These are phyloP conservation scores for Apophysomyces ossiformis DNA, from an alignment of 371 early-diverging fungal species.

Conservation along the genomic window DNA sequence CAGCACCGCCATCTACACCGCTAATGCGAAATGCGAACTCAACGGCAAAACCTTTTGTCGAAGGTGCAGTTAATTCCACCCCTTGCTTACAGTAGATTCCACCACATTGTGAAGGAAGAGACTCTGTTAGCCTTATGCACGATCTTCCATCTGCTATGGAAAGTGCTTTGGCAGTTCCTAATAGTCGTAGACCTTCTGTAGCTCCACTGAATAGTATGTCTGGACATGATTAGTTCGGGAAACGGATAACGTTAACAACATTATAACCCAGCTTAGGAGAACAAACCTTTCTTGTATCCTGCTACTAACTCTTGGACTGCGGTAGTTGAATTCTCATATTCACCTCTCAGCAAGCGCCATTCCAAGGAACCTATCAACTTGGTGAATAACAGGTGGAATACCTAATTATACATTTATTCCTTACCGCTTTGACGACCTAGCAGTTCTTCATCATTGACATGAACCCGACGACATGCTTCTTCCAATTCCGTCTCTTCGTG, in stretches of 20 bases:
- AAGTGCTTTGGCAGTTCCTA: constrained; percentile 1
- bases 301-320: constrained; percentile 4
- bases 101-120: constrained; percentile 33
- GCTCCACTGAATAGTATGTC: no score
- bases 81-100: constrained; percentile 21
- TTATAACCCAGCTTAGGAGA: background rate
- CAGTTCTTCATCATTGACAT: constrained; percentile 37
- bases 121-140: constrained; percentile 26
- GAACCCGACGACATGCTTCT: constrained; percentile 23
- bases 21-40: constrained; percentile 47
- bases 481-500: constrained; percentile 52
- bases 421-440: constrained; percentile 60
- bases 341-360: constrained; percentile 57
- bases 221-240: no score
- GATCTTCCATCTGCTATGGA: background rate
- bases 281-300: constrained; percentile 4
- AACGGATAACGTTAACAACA: no score
- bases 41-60: constrained; percentile 29
- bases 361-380: constrained; percentile 38
- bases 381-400: background rate
- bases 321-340: constrained; percentile 24
- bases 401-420: background rate
- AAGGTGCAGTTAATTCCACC: constrained; percentile 13
- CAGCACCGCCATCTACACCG: constrained; percentile 23
- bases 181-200: background rate